Conservation (phyloP, 345 rosid species). For the Cardamine occulta region DNA sequence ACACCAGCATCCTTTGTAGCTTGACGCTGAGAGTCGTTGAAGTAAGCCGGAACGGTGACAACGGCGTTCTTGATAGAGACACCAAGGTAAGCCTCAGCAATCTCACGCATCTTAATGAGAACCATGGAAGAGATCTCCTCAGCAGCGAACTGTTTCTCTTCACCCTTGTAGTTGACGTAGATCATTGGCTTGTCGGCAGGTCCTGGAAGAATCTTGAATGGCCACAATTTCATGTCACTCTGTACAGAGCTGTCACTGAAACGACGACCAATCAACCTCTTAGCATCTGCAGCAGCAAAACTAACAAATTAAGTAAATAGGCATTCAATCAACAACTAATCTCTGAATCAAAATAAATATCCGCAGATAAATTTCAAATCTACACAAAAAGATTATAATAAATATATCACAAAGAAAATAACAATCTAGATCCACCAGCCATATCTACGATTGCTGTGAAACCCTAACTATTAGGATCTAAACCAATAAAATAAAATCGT, state of each 20-base stretch:
- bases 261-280: constrained; percentile 77
- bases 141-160: constrained; percentile 70
- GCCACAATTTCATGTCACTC: constrained; percentile 75
- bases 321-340: too few relatives aligned
- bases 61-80: constrained; percentile 67
- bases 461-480: not conserved
- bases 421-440: not conserved
- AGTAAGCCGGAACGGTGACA: constrained; percentile 77
- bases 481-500: too few relatives aligned
- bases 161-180: constrained; percentile 66
- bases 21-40: constrained; percentile 85
- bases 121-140: constrained; percentile 84
- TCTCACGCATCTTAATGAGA: constrained; percentile 81
- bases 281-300: constrained; percentile 52
- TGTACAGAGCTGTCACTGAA: constrained; percentile 66
- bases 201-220: constrained; percentile 71
- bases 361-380: too few relatives aligned
- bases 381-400: not conserved
- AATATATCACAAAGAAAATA: too few relatives aligned
- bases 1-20: constrained; percentile 85
- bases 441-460: not conserved
- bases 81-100: constrained; percentile 83
- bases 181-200: constrained; percentile 81
- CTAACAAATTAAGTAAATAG: not conserved
- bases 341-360: too few relatives aligned